A percentile compares a stretch with the other conserved stretches of the same genome.
These are phyloP conservation scores for Hypoxylon cercidicola DNA, from an alignment of 495 filamentous ascomycete species.

Conservation along the genomic window DNA sequence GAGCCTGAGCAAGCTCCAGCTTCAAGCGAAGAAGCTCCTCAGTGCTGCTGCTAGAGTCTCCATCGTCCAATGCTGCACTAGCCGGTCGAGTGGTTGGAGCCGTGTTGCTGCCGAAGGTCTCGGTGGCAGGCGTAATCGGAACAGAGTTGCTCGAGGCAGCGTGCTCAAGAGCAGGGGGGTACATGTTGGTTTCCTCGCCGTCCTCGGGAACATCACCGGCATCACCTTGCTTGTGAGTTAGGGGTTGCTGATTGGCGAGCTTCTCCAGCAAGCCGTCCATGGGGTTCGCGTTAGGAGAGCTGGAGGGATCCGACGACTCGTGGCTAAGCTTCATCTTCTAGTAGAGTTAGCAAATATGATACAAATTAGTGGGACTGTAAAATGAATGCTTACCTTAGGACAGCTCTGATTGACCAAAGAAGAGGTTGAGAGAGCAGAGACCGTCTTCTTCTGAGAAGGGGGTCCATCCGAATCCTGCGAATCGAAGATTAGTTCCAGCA, in stretches of 20 bases:
- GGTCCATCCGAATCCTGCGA: constrained; percentile 34
- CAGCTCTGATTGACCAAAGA: constrained; percentile 61
- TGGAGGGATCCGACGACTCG: constrained; percentile 48
- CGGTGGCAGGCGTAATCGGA: constrained; percentile 67
- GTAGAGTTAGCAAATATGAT: constrained; percentile 47
- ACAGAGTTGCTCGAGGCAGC: constrained; percentile 62
- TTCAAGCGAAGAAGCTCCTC: constrained; percentile 64
- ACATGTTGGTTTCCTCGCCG: constrained; percentile 54
- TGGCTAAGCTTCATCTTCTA: constrained; percentile 62
- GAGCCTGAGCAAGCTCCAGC: constrained; percentile 82
- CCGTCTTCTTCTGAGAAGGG: constrained; percentile 53
- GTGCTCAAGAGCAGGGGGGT: constrained; percentile 52
- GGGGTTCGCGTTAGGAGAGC: constrained; percentile 48
- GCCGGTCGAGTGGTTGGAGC: constrained; percentile 57
- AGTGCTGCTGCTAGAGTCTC: constrained; percentile 23
- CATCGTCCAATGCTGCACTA: constrained; percentile 53
- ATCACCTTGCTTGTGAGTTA: constrained; percentile 66
- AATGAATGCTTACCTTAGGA: constrained; percentile 50
- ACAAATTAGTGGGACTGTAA: background rate
- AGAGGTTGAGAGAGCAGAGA: constrained; percentile 56
- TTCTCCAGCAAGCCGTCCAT: constrained; percentile 73
- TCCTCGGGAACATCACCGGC: constrained; percentile 57
- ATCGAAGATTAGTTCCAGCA: constrained; percentile 24
- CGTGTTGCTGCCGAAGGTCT: constrained; percentile 58
- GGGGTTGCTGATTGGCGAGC: constrained; percentile 72